These are phyloP conservation scores for Dactylorhiza incarnata DNA, from an alignment of 106 monocot genomes.

Conservation along the genomic window DNA sequence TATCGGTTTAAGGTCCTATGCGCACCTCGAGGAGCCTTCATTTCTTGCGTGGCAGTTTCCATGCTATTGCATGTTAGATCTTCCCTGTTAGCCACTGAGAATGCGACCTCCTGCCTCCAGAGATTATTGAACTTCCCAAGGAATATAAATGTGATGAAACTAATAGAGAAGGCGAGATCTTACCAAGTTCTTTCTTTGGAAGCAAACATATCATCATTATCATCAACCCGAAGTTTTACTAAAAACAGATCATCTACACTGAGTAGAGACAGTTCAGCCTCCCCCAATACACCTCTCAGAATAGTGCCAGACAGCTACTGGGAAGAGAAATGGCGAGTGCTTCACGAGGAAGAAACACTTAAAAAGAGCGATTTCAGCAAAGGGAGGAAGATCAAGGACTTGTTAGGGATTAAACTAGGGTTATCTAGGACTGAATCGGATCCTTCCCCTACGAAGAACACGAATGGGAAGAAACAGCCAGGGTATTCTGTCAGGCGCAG, in stretches of 20 bases:
- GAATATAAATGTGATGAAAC: slow-evolving; percentile 45
- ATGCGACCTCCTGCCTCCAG: slow-evolving; percentile 62
- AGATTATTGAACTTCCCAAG: slow-evolving; percentile 70
- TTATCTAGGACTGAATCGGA: slow-evolving; percentile 37
- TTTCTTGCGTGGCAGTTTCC: slow-evolving; percentile 54
- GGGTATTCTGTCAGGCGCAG: slow-evolving; percentile 35
- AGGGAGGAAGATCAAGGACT: slow-evolving; percentile 11
- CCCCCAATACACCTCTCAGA: slow-evolving; percentile 24
- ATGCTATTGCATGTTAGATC: slow-evolving; percentile 72
- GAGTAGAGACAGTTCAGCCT: slow-evolving; percentile 11
- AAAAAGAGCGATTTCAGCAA: slow-evolving; percentile 17
- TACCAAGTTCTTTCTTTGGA: slow-evolving; percentile 51
- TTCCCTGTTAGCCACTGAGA: slow-evolving; percentile 56
- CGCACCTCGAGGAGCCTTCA: slow-evolving; percentile 55
- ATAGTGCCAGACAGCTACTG: slow-evolving; percentile 52
- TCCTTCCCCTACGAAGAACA: slow-evolving; percentile 20
- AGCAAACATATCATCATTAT: slow-evolving; percentile 15
- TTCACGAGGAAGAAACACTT: slow-evolving; percentile 36
- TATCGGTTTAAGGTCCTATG: slow-evolving; percentile 35
- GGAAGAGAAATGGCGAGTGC: slow-evolving; percentile 75
- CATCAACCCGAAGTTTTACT: background rate
- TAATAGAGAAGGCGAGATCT: slow-evolving; percentile 65
- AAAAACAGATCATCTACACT: slow-evolving; percentile 5
- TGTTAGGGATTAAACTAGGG: slow-evolving; percentile 9
- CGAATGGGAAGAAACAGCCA: slow-evolving; percentile 5